Evolutionary conservation across 495 filamentous ascomycete species (phyloP).

Genomic region (Annulohypoxylon bovei): DNA sequence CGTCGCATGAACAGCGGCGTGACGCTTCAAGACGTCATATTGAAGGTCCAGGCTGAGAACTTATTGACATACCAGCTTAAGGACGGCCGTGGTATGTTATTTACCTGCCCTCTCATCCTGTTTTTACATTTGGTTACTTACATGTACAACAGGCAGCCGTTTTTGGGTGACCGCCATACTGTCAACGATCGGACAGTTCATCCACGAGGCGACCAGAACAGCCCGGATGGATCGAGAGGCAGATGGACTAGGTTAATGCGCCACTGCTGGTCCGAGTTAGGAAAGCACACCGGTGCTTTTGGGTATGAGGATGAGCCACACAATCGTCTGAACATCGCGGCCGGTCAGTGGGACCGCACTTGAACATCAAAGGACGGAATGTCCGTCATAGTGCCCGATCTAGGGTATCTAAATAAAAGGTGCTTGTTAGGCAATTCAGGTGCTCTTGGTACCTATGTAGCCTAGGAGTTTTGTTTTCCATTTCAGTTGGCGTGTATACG

Average conservation of each 20-base stretch:
- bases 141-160: neutral
- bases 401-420: no score
- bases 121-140: neutral
- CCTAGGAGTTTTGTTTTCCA: no score
- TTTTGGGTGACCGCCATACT: neutral
- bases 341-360: no score
- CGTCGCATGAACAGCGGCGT: neutral
- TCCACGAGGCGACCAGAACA: neutral
- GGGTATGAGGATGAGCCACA: neutral
- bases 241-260: constrained; percentile 7
- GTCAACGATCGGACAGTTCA: neutral
- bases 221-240: neutral
- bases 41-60: neutral
- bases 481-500: no score
- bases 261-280: neutral
- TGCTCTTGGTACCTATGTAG: no score
- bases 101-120: neutral
- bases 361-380: no score
- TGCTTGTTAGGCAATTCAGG: no score
- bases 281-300: neutral
- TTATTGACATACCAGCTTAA: neutral
- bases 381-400: no score
- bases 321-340: constrained; percentile 5
- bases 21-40: neutral
- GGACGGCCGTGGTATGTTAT: neutral